These are phyloP conservation scores for Metschnikowia proteae DNA, from an alignment of 805 yeast species.

Conservation along the genomic window DNA sequence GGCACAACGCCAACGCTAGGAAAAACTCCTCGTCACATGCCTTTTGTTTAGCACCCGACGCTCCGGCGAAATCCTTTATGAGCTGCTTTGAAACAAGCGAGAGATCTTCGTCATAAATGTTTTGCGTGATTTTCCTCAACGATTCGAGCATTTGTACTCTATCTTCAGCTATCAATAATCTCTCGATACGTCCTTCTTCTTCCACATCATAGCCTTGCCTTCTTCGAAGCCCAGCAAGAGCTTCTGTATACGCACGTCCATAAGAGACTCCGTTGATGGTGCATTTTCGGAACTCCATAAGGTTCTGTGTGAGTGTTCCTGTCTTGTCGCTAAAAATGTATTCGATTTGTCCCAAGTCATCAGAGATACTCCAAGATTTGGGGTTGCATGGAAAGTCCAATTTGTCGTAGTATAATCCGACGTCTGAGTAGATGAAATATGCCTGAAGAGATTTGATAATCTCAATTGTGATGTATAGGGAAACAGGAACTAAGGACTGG, in stretches of 20 bases:
- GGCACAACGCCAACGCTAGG: conserved; percentile 74
- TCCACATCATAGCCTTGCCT: conserved; percentile 61
- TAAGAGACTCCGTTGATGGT: conserved; percentile 64
- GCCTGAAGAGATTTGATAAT: conserved; percentile 77
- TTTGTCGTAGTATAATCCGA: conserved; percentile 62
- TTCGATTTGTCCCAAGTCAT: conserved; percentile 81
- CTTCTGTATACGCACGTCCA: conserved; percentile 76
- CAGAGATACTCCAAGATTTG: conserved; percentile 79
- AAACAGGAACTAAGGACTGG: conserved; percentile 77
- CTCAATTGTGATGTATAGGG: conserved; percentile 74
- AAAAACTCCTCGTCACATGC: conserved; percentile 67
- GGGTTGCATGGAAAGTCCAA: conserved; percentile 77
- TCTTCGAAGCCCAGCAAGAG: conserved; percentile 66
- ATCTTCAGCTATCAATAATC: conserved; percentile 53
- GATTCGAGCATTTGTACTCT: conserved; percentile 52
- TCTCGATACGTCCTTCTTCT: conserved; percentile 45
- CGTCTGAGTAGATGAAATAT: conserved; percentile 67
- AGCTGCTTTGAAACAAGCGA: conserved; percentile 68
- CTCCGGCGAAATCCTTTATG: conserved; percentile 58
- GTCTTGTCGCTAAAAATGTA: conserved; percentile 81
- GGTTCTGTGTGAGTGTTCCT: conserved; percentile 78
- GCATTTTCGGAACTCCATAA: conserved; percentile 79
- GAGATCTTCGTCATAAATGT: conserved; percentile 51
- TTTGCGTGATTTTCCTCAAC: conserved; percentile 16
- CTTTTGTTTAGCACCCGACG: conserved; percentile 47